Conservation (phyloP, 148 eudicot genomes). For the Fallopia convolvulus region DNA sequence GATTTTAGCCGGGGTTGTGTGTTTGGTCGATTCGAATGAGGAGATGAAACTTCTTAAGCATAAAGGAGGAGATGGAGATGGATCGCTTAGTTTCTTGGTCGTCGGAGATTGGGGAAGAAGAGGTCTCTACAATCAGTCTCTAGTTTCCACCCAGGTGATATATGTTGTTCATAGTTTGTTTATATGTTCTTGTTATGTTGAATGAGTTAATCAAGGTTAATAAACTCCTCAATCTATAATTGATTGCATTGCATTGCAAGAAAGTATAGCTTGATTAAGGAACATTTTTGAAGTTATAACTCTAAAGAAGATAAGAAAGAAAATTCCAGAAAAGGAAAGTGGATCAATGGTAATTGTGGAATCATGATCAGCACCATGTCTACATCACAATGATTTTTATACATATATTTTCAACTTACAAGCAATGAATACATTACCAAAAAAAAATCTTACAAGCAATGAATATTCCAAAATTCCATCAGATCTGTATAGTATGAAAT, state of each 20-base stretch:
- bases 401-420: neutral
- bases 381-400: neutral
- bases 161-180: no score
- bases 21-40: neutral
- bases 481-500: no score
- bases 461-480: neutral
- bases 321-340: neutral
- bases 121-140: slow-evolving; percentile 60
- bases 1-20: neutral
- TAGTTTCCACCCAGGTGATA: slow-evolving; percentile 57
- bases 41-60: neutral
- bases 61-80: slow-evolving; percentile 19
- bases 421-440: neutral
- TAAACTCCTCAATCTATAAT: neutral
- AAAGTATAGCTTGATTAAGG: neutral
- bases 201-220: no score
- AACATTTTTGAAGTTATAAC: no score
- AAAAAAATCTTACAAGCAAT: neutral
- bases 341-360: neutral
- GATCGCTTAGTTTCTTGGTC: slow-evolving; percentile 45
- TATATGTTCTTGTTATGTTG: no score
- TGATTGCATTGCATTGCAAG: neutral
- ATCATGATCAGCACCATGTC: neutral
- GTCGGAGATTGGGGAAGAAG: slow-evolving; percentile 87
- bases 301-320: neutral